A percentile compares a stretch with the other conserved stretches of the same genome.
Conservation (phyloP, 129 eudicot genomes). For the Deinandra increscens region DNA sequence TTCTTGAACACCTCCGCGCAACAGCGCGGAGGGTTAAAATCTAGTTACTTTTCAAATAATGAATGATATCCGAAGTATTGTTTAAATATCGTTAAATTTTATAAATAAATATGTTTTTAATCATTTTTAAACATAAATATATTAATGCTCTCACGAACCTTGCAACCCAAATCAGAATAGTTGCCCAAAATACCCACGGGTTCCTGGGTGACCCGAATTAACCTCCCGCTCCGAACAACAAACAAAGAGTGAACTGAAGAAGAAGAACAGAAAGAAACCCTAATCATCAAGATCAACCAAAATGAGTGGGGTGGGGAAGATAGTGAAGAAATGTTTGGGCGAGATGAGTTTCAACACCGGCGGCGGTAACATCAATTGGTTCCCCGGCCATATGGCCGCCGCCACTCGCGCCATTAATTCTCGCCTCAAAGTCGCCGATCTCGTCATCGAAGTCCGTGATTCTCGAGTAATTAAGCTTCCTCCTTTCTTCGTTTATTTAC, state of each 20-base stretch:
- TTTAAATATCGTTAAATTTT: no score
- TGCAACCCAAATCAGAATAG: no score
- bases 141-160: no score
- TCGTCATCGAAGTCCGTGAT: constrained; percentile 97
- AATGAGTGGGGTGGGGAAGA: constrained; percentile 43
- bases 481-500: background rate
- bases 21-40: no score
- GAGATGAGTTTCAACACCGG: constrained; percentile 77
- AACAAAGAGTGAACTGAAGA: no score
- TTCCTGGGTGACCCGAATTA: background rate
- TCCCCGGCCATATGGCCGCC: constrained; percentile 98
- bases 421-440: constrained; percentile 85
- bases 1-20: no score
- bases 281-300: no score
- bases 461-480: constrained; percentile 58
- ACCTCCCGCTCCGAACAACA: background rate
- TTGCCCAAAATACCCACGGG: no score
- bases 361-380: constrained; percentile 89
- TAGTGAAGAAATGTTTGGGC: constrained; percentile 62
- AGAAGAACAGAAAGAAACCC: background rate
- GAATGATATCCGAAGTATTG: no score
- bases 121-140: no score
- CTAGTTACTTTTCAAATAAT: no score
- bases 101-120: no score
- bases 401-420: constrained; percentile 93